These are phyloP conservation scores for Aspergillus sp. DNA, from an alignment of 2,329 filamentous ascomycete genomes.

Conservation along the genomic window DNA sequence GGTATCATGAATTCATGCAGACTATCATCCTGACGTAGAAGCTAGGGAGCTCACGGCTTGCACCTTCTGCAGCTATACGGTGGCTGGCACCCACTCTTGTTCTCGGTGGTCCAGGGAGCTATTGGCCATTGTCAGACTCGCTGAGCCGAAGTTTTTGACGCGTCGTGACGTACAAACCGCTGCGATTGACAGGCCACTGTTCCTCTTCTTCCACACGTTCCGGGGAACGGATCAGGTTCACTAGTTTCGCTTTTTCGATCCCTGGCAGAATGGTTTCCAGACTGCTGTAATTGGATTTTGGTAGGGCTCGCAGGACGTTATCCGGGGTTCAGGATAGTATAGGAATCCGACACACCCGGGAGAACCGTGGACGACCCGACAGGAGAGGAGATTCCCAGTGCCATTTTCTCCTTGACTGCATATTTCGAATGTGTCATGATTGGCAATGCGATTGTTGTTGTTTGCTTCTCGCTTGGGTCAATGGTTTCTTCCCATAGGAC, in stretches of 20 bases:
- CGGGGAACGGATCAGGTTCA: neutral
- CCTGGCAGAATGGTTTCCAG: neutral
- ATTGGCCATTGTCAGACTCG: neutral
- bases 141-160: too few species aligned
- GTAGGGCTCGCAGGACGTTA: neutral
- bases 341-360: neutral
- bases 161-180: neutral
- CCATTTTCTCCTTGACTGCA: too few species aligned
- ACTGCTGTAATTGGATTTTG: neutral
- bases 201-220: neutral
- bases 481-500: too few species aligned
- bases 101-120: neutral
- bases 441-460: too few species aligned
- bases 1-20: neutral
- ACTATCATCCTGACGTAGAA: constrained; percentile 29
- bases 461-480: too few species aligned
- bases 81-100: neutral
- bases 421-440: too few species aligned
- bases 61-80: neutral
- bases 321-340: neutral
- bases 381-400: neutral
- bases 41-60: constrained; percentile 12
- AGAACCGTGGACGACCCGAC: constrained; percentile 6
- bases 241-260: too few species aligned
- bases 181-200: neutral